These are phyloP conservation scores for Coemansia sp. DNA, from an alignment of 192 early-diverging fungal genomes.

Conservation along the genomic window DNA sequence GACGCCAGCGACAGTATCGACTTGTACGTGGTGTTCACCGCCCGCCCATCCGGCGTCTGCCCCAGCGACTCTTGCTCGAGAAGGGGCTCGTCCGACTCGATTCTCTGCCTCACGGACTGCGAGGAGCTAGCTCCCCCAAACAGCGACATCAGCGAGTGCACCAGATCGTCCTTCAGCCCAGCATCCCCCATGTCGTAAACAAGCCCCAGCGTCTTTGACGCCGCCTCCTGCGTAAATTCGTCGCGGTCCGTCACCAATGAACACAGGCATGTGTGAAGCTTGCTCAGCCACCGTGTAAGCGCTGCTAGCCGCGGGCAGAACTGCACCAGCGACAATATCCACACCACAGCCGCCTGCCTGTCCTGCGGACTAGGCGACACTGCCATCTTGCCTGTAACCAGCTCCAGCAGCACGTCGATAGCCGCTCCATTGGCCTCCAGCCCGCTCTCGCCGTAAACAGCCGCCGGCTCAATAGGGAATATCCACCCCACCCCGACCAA, in stretches of 20 bases:
- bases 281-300: slow-evolving; percentile 52
- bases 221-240: slow-evolving; percentile 53
- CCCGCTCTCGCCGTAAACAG: slow-evolving; percentile 18
- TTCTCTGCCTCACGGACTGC: slow-evolving; percentile 22
- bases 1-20: slow-evolving; percentile 84
- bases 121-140: slow-evolving; percentile 23
- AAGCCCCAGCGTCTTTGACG: slow-evolving; percentile 33
- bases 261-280: slow-evolving; percentile 77
- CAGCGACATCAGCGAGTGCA: slow-evolving; percentile 33
- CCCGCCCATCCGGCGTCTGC: slow-evolving; percentile 30
- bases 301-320: slow-evolving; percentile 22
- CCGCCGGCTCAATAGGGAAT: slow-evolving; percentile 21
- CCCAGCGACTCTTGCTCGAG: slow-evolving; percentile 36
- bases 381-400: slow-evolving; percentile 17
- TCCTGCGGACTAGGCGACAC: slow-evolving; percentile 31
- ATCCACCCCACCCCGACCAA: slow-evolving; percentile 28
- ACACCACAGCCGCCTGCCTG: slow-evolving; percentile 39
- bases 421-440: slow-evolving; percentile 16
- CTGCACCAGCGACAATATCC: slow-evolving; percentile 35
- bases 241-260: slow-evolving; percentile 77
- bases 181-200: slow-evolving; percentile 43
- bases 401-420: slow-evolving; percentile 15
- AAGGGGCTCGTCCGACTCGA: slow-evolving; percentile 33
- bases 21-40: slow-evolving; percentile 64
- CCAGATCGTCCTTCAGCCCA: slow-evolving; percentile 29